Conservation (phyloP, 129 eudicot genomes). For the Pulicaria dysenterica region DNA sequence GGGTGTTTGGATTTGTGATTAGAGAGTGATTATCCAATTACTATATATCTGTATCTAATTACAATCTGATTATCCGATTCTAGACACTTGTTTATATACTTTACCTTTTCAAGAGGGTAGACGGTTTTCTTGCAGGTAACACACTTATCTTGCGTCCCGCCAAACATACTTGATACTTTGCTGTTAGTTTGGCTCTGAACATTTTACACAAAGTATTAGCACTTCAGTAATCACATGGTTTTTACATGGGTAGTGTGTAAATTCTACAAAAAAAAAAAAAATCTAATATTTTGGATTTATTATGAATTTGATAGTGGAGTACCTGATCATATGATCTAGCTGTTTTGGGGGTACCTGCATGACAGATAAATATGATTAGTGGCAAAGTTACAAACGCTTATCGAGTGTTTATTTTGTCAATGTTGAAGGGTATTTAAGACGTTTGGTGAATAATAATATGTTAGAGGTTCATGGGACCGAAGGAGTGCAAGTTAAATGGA, state of each 20-base stretch:
- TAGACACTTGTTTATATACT: not conserved
- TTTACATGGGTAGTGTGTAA: not conserved
- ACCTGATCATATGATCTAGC: constrained; percentile 64
- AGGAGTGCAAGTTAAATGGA: not conserved
- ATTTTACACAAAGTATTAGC: constrained; percentile 18
- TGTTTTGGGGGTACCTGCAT: constrained; percentile 60
- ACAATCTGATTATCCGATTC: too few relatives aligned
- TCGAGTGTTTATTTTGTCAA: not conserved
- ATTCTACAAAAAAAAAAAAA: not conserved
- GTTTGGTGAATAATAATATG: not conserved
- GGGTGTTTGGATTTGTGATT: not conserved
- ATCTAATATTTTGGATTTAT: not conserved
- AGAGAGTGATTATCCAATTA: not conserved
- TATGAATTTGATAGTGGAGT: constrained; percentile 5
- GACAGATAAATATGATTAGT: constrained; percentile 18
- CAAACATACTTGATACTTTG: constrained; percentile 65
- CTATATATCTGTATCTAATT: too few relatives aligned
- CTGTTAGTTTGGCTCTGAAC: constrained; percentile 59
- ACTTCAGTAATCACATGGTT: not conserved
- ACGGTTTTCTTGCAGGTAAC: constrained; percentile 75
- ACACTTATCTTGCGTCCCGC: constrained; percentile 75
- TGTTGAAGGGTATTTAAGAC: constrained; percentile 1
- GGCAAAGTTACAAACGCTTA: not conserved
- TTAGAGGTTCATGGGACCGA: not conserved
- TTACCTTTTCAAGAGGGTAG: constrained; percentile 74